Conservation (phyloP, 495 filamentous ascomycete species). For the Umbilicaria muhlenbergii region DNA sequence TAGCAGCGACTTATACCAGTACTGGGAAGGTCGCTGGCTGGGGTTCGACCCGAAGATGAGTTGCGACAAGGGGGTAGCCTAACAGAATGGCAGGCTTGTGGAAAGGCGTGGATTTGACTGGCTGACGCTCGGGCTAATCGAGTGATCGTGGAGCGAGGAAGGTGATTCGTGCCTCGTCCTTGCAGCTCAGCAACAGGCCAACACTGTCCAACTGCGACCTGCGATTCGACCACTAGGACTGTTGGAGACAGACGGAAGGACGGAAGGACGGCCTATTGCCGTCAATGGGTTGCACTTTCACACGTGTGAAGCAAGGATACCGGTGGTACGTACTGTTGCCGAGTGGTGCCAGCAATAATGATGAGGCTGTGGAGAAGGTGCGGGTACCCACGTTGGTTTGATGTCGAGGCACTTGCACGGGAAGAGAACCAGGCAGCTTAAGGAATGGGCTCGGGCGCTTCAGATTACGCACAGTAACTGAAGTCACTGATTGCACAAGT, state of each 20-base stretch:
- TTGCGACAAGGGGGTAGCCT: background rate
- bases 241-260: background rate
- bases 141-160: background rate
- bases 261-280: too few relatives aligned
- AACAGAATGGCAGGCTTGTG: background rate
- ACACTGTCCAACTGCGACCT: background rate
- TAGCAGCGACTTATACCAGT: constrained; percentile 5
- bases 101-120: constrained; percentile 1
- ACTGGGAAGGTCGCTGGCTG: background rate
- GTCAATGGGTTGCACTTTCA: too few relatives aligned
- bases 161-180: constrained; percentile 13
- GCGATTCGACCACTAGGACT: constrained; percentile 12
- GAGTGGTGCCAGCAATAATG: too few relatives aligned
- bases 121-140: constrained; percentile 8
- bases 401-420: too few relatives aligned
- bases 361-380: too few relatives aligned
- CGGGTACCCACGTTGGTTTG: too few relatives aligned
- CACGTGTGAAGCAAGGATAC: too few relatives aligned
- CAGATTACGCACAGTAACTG: too few relatives aligned
- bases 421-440: too few relatives aligned
- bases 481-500: too few relatives aligned
- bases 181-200: constrained; percentile 13
- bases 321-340: too few relatives aligned
- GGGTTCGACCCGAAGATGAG: constrained; percentile 6
- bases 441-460: too few relatives aligned